Evolutionary conservation across 164 flowering plant species (phyloP).

Genomic region (Tinospora cordifolia): DNA sequence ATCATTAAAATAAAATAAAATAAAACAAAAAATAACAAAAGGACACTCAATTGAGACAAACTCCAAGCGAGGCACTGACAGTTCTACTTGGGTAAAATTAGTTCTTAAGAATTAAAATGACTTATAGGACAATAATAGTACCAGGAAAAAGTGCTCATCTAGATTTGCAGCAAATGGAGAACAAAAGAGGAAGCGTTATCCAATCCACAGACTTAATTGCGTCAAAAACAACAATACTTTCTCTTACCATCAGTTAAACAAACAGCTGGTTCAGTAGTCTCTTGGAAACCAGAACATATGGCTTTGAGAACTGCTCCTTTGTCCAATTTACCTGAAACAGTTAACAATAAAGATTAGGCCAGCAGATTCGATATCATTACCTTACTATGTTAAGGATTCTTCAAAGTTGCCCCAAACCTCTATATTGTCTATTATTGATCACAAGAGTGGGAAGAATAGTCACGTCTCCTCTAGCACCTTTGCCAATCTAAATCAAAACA

Average conservation of each 20-base stretch:
- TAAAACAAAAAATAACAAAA: neutral
- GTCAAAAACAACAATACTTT: neutral
- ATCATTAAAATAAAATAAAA: neutral
- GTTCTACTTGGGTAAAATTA: neutral
- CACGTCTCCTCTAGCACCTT: conserved; percentile 89
- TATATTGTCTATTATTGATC: conserved; percentile 77
- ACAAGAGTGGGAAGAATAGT: conserved; percentile 96
- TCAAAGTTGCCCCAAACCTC: conserved; percentile 42
- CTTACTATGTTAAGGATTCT: neutral
- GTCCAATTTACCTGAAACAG: conserved; percentile 71
- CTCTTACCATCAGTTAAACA: conserved; percentile 76
- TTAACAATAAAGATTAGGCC: neutral
- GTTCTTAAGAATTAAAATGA: too few relatives aligned
- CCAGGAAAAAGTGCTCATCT: too few relatives aligned
- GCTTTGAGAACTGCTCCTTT: conserved; percentile 90
- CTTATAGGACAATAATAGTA: too few relatives aligned
- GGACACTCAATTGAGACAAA: neutral
- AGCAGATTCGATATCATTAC: neutral
- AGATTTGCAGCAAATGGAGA: neutral
- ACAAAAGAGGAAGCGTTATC: neutral
- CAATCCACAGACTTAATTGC: too few relatives aligned
- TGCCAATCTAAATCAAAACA: conserved; percentile 54
- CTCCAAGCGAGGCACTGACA: neutral
- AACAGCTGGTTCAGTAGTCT: conserved; percentile 85
- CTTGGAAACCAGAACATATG: conserved; percentile 88